A percentile compares a stretch with the other conserved stretches of the same genome.
Conservation (phyloP, 371 early-diverging fungal species). For the Mortierella sp. region DNA sequence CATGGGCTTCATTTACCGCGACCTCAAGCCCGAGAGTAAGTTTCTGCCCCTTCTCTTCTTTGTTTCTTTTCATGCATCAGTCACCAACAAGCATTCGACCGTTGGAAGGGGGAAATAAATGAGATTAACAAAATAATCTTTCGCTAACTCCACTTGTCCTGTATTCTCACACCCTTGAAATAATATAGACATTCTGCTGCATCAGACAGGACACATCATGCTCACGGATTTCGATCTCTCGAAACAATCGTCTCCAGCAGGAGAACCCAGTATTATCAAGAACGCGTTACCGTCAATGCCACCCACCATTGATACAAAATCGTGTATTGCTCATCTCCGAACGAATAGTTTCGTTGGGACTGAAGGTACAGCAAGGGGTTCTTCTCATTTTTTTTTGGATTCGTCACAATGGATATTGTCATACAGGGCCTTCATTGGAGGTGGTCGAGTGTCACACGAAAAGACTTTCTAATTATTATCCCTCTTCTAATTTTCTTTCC, state of each 20-base stretch:
- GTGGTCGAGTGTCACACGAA: not conserved
- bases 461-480: not conserved
- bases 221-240: slow-evolving; percentile 97
- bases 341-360: slow-evolving; percentile 98
- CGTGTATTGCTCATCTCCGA: slow-evolving; percentile 87
- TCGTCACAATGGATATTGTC: no score
- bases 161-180: not conserved
- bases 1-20: slow-evolving; percentile 97
- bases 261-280: slow-evolving; percentile 84
- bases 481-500: not conserved
- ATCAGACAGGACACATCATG: slow-evolving; percentile 97
- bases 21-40: slow-evolving; percentile 99
- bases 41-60: not conserved
- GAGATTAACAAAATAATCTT: not conserved
- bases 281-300: slow-evolving; percentile 67
- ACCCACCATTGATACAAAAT: slow-evolving; percentile 86
- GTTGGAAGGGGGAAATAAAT: not conserved
- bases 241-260: slow-evolving; percentile 86
- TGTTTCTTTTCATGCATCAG: not conserved
- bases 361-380: slow-evolving; percentile 71
- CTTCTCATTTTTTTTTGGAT: not conserved
- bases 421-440: not conserved
- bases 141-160: not conserved
- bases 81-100: not conserved
- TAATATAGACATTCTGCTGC: slow-evolving; percentile 87